phyloP scores from a whole-genome alignment of 1,284 basidiomycete genomes.

The Psilocybe mexicana region DNA sequence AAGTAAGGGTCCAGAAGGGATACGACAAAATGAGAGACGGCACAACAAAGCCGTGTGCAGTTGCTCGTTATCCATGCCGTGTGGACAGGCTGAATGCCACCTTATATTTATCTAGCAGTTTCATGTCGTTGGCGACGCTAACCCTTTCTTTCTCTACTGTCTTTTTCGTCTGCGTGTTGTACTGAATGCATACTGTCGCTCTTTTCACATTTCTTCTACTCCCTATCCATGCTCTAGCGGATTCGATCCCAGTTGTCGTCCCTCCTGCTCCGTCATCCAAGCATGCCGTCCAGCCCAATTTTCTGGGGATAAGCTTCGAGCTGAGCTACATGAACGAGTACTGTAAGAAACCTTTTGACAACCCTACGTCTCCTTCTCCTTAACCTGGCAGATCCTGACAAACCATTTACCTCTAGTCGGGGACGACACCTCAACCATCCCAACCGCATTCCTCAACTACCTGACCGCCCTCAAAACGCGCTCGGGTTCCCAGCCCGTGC shows the following conservation, averaged over 20 bases:
- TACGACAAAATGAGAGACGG: no score
- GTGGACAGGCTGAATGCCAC: no score
- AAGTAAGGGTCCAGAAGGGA: no score
- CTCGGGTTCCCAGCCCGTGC: constrained; percentile 37
- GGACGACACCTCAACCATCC: constrained; percentile 40
- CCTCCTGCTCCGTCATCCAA: constrained; percentile 28
- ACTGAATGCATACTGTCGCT: background rate
- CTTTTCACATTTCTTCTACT: background rate
- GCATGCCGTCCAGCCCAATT: constrained; percentile 38
- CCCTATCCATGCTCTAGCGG: constrained; percentile 11
- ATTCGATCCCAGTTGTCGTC: constrained; percentile 26
- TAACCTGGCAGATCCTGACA: background rate
- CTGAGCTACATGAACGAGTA: constrained; percentile 42
- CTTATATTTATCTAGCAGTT: no score
- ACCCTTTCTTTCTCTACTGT: background rate
- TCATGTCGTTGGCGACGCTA: no score
- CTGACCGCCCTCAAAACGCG: constrained; percentile 34
- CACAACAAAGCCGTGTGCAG: no score
- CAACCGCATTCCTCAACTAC: constrained; percentile 38
- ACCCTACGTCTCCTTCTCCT: no score
- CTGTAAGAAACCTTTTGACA: no score
- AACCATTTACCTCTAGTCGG: constrained; percentile 32
- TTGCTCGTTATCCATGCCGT: no score
- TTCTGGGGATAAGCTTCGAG: constrained; percentile 45
- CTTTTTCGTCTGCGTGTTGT: background rate